A percentile compares a stretch with the other conserved stretches of the same genome.
phyloP scores from a whole-genome alignment of 106 monocot genomes.

The Platanthera guangdongensis region DNA sequence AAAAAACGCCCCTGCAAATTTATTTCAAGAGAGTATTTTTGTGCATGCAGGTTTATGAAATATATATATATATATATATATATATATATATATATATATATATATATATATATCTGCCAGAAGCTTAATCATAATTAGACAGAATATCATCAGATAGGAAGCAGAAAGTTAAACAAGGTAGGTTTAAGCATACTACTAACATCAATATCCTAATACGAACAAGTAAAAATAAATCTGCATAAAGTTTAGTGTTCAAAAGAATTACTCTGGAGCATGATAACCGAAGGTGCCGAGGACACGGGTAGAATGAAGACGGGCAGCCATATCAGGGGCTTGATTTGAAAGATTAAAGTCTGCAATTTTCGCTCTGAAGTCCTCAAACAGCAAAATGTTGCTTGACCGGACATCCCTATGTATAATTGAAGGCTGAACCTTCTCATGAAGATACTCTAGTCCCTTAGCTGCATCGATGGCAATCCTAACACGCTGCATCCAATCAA shows the following conservation, averaged over 20 bases:
- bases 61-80: no score
- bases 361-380: slow-evolving; percentile 85
- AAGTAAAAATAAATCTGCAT: background rate
- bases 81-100: no score
- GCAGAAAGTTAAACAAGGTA: background rate
- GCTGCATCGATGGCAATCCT: slow-evolving; percentile 93
- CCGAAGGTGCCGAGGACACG: slow-evolving; percentile 93
- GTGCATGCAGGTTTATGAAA: no score
- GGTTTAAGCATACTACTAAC: background rate
- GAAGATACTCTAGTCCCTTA: slow-evolving; percentile 85
- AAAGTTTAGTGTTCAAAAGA: background rate
- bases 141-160: background rate
- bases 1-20: no score
- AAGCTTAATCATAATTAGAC: background rate
- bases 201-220: background rate
- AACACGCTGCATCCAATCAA: slow-evolving; percentile 84
- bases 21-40: no score
- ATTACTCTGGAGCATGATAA: slow-evolving; percentile 94
- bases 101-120: background rate
- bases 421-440: slow-evolving; percentile 83
- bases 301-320: slow-evolving; percentile 94
- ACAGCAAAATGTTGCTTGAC: slow-evolving; percentile 90
- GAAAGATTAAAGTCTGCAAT: slow-evolving; percentile 92
- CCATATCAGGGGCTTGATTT: slow-evolving; percentile 95
- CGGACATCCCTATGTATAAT: slow-evolving; percentile 83